phyloP scores from a whole-genome alignment of 1,284 basidiomycete genomes.

The Exobasidium rhododendri region DNA sequence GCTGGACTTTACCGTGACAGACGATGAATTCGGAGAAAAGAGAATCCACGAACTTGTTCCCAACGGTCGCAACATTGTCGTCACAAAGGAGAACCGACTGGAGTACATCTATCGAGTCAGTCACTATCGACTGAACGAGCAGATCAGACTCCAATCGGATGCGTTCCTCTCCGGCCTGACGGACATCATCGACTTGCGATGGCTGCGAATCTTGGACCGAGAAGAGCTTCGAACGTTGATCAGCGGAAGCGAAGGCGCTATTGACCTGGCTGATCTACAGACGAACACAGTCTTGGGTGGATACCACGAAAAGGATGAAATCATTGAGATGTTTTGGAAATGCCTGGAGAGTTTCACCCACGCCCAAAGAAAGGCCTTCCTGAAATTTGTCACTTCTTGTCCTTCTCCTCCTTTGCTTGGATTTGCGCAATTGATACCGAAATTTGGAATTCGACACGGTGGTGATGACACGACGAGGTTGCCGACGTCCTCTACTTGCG shows the following conservation, averaged over 20 bases:
- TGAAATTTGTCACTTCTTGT: slow-evolving; percentile 49
- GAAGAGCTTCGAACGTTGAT: slow-evolving; percentile 50
- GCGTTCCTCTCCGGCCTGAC: slow-evolving; percentile 59
- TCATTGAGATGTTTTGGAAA: slow-evolving; percentile 50
- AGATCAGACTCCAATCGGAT: slow-evolving; percentile 75
- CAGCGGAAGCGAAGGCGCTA: slow-evolving; percentile 44
- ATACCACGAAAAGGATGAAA: slow-evolving; percentile 49
- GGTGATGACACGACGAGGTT: slow-evolving; percentile 45
- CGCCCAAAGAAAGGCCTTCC: slow-evolving; percentile 11
- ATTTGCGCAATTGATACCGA: slow-evolving; percentile 47
- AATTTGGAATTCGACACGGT: slow-evolving; percentile 45
- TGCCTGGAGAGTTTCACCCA: slow-evolving; percentile 41
- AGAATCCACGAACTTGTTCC: slow-evolving; percentile 76
- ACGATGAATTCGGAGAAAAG: slow-evolving; percentile 88
- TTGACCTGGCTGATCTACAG: slow-evolving; percentile 46
- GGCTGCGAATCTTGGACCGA: slow-evolving; percentile 49
- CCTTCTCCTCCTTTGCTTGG: slow-evolving; percentile 52
- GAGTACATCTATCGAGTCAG: slow-evolving; percentile 84
- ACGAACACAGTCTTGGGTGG: slow-evolving; percentile 46
- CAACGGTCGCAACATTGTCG: slow-evolving; percentile 77
- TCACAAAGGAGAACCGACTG: slow-evolving; percentile 83
- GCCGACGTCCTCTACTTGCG: slow-evolving; percentile 51
- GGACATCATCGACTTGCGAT: slow-evolving; percentile 52
- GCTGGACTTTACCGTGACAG: slow-evolving; percentile 82
- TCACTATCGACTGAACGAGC: slow-evolving; percentile 80